Evolutionary conservation across 176 grass and related monocot species (phyloP).

Genomic region (Carex kokanica): DNA sequence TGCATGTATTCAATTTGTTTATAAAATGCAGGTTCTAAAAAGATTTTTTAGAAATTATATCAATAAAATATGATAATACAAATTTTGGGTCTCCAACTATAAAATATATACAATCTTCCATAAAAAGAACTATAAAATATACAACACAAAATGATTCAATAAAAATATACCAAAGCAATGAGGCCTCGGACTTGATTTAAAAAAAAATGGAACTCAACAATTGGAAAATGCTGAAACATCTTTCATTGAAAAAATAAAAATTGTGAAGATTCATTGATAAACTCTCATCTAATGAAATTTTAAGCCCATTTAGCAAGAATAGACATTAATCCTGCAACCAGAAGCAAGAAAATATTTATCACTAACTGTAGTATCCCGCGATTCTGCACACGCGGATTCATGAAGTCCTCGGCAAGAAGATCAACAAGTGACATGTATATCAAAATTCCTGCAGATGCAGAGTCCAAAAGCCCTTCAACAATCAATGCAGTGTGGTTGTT

Average conservation of each 20-base stretch:
- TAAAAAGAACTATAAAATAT: no score
- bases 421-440: no score
- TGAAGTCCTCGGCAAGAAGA: conserved; percentile 70
- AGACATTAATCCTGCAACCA: conserved; percentile 58
- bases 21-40: no score
- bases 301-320: conserved; percentile 64
- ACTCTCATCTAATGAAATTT: neutral
- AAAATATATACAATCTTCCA: neutral
- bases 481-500: conserved; percentile 48
- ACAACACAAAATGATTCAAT: neutral
- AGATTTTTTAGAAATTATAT: no score
- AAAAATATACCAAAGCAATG: neutral
- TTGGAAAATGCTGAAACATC: neutral
- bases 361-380: conserved; percentile 37
- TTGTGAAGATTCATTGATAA: neutral
- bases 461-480: conserved; percentile 56
- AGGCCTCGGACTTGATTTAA: neutral
- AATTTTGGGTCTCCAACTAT: neutral
- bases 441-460: conserved; percentile 53
- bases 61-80: neutral
- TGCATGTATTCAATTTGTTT: no score
- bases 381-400: conserved; percentile 61
- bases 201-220: neutral
- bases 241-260: neutral
- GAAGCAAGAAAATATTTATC: conserved; percentile 45